phyloP scores from a whole-genome alignment of 257 asterid genomes.

The Solanum tacnaense region DNA sequence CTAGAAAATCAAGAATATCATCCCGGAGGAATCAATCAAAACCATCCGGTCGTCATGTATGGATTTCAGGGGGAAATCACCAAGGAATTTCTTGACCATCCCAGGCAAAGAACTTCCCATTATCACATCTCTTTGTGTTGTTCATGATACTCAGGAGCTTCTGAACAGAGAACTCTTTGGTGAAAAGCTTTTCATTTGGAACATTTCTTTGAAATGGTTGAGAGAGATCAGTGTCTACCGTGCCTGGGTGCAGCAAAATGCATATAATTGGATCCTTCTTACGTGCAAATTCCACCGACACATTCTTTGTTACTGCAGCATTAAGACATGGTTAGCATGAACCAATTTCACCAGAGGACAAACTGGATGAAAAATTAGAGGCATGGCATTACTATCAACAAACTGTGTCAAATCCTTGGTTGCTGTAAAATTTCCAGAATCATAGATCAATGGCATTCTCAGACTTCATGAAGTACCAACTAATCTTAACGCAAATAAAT shows the following conservation, averaged over 20 bases:
- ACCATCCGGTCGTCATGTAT: not conserved
- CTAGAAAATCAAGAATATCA: not conserved
- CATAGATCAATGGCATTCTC: not conserved
- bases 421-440: not conserved
- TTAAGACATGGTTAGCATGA: not conserved
- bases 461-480: not conserved
- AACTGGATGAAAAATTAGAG: not conserved
- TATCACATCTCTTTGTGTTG: conserved; percentile 49
- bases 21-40: not conserved
- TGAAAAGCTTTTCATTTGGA: conserved; percentile 67
- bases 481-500: not conserved
- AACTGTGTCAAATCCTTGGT: not conserved
- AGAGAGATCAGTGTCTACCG: conserved; percentile 91
- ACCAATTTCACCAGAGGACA: not conserved
- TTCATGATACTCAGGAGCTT: conserved; percentile 57
- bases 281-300: conserved; percentile 62
- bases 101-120: conserved; percentile 92
- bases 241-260: conserved; percentile 92
- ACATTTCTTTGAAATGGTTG: conserved; percentile 80
- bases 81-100: conserved; percentile 89
- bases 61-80: conserved; percentile 20
- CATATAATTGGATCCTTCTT: conserved; percentile 73
- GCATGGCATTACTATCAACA: too few species aligned
- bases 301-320: conserved; percentile 63
- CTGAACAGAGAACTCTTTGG: conserved; percentile 72